Base-by-base conservation (phyloP, 352 stramenopile species). In the Thraustochytrium sp. region DNA sequence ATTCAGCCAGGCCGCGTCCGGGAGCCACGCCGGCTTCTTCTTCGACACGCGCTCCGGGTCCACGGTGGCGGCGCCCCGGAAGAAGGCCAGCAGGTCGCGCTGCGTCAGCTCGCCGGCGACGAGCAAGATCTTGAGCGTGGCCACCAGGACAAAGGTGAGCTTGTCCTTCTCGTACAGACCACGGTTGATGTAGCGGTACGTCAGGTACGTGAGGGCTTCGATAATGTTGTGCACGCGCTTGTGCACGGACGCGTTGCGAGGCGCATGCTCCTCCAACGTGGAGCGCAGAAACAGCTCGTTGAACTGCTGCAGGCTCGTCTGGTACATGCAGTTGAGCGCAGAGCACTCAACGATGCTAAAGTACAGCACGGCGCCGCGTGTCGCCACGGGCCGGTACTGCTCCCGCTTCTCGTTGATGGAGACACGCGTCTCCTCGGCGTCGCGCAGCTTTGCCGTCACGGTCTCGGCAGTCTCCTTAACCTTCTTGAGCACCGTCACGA, bases 151-250 rank as follows among this genome's bases (percentile, higher is more conserved):
- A 87, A 99, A 99, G 49, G 96, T 98, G 23, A 99, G 90, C 89
- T 99, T 99, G 89, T 99, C 94, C 84, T 94, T 91, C 84, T 99
- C 96, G 86, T 99, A 99, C 1, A 99, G 87, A 0, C 96, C 96
- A 46, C 95, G 94, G 84, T 99, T 99, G 85, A 99, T 96, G 89
- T 99, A 99, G 26, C 96, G 94, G 88, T 99, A 99, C 75, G 94
- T 96, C 86, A 98, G 94, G 87, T 99, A 99, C 36, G 96, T 99
- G 96, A 99, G 98, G 34, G 93, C 97, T 64, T 99, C 95, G 86
- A 99, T 99, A 85, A 99, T 99, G 85, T 99, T 99, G 34, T 93
- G 90, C 26, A 99, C 96, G 36, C 96, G 91, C 87, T 99, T 99
- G 51, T 93, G 97, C 36, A 95, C 95, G n/a, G 99, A 88, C 9